Conservation (phyloP, 805 yeast genomes). For the Saccharomycopsis fodiens region DNA sequence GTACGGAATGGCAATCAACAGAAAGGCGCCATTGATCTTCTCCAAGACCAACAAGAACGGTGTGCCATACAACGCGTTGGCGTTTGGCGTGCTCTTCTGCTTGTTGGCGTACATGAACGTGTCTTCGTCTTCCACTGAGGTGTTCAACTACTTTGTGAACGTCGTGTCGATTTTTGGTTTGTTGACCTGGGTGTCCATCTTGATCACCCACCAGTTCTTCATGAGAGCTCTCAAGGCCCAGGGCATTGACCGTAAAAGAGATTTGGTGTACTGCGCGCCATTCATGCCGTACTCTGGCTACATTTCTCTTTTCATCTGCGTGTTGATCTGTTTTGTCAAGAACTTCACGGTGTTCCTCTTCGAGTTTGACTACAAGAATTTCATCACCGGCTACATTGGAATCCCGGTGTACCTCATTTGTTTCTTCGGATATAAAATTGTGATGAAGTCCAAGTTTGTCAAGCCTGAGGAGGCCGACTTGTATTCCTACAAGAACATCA, state of each 20-base stretch:
- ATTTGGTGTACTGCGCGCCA: slow-evolving; percentile 57
- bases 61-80: slow-evolving; percentile 51
- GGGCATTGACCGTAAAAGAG: slow-evolving; percentile 45
- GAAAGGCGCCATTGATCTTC: slow-evolving; percentile 65
- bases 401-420: slow-evolving; percentile 54
- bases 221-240: slow-evolving; percentile 59
- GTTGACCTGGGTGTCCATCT: slow-evolving; percentile 66
- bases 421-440: slow-evolving; percentile 53
- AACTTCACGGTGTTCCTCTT: slow-evolving; percentile 68
- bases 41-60: slow-evolving; percentile 60
- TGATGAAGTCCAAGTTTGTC: slow-evolving; percentile 41
- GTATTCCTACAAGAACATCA: slow-evolving; percentile 41
- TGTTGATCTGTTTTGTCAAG: slow-evolving; percentile 52
- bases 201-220: slow-evolving; percentile 61
- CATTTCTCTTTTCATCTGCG: slow-evolving; percentile 46
- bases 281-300: slow-evolving; percentile 65
- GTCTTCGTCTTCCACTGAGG: slow-evolving; percentile 44
- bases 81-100: slow-evolving; percentile 34
- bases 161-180: slow-evolving; percentile 72
- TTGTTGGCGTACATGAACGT: slow-evolving; percentile 66
- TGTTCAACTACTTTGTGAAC: slow-evolving; percentile 65
- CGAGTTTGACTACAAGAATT: slow-evolving; percentile 55
- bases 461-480: slow-evolving; percentile 55
- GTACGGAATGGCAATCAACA: slow-evolving; percentile 60
- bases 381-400: slow-evolving; percentile 75